These are phyloP conservation scores for Pleomassaria siparia DNA, from an alignment of 2,329 filamentous ascomycete genomes.

Conservation along the genomic window DNA sequence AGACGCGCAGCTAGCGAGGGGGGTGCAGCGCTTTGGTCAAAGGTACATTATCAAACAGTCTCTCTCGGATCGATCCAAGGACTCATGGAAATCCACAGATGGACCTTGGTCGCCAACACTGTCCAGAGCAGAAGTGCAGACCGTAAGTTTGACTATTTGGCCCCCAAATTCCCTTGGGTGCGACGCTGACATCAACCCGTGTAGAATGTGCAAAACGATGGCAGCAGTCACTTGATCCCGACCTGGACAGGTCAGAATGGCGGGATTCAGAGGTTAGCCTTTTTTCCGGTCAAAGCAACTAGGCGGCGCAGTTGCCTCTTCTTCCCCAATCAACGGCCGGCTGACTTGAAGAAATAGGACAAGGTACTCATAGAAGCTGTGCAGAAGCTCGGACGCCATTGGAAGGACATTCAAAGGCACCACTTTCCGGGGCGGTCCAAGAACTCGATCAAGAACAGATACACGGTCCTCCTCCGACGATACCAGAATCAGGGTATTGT, in stretches of 20 bases:
- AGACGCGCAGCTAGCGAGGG: constrained; percentile 35
- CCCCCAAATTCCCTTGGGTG: background rate
- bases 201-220: constrained; percentile 52
- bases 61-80: background rate
- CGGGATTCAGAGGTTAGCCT: constrained; percentile 37
- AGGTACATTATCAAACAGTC: constrained; percentile 24
- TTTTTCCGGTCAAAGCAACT: constrained; percentile 10
- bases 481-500: constrained; percentile 34
- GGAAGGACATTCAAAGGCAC: constrained; percentile 41
- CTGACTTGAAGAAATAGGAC: constrained; percentile 22
- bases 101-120: constrained; percentile 46
- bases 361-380: constrained; percentile 35
- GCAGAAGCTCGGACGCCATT: constrained; percentile 37
- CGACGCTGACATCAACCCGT: constrained; percentile 8
- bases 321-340: background rate
- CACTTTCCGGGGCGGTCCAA: constrained; percentile 42
- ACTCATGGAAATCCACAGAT: constrained; percentile 28
- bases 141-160: constrained; percentile 30
- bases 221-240: constrained; percentile 48
- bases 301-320: constrained; percentile 6
- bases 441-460: constrained; percentile 44
- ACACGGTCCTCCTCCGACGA: constrained; percentile 34
- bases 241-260: constrained; percentile 45
- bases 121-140: constrained; percentile 45
- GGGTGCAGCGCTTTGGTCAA: constrained; percentile 41